A percentile compares a stretch with the other conserved stretches of the same genome.
These are phyloP conservation scores for Monilinia fructigena DNA, from an alignment of 2,329 filamentous ascomycete genomes.

Conservation along the genomic window DNA sequence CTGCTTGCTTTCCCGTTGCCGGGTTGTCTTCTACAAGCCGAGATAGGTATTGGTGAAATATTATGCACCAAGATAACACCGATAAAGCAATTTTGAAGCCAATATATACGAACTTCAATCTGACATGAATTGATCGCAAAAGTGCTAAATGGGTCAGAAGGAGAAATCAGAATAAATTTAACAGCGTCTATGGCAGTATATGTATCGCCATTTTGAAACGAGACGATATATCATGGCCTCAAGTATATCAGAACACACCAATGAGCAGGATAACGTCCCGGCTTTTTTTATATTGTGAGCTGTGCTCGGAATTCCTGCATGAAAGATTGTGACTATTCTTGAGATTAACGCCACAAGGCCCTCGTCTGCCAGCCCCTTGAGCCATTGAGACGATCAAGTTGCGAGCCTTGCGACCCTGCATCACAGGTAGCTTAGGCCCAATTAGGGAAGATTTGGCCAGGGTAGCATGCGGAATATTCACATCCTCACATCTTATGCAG, in stretches of 20 bases:
- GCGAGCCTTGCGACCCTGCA: constrained; percentile 12
- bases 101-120: neutral
- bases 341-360: constrained; percentile 16
- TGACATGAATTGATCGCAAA: constrained; percentile 8
- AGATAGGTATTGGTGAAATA: constrained; percentile 22
- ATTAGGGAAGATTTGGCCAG: neutral
- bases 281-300: constrained; percentile 32
- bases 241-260: constrained; percentile 31
- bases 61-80: constrained; percentile 26
- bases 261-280: constrained; percentile 34
- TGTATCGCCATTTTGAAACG: constrained; percentile 31
- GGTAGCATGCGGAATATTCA: constrained; percentile 13
- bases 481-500: constrained; percentile 3
- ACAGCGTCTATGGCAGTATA: constrained; percentile 39
- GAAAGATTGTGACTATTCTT: constrained; percentile 35
- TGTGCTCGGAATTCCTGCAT: constrained; percentile 37
- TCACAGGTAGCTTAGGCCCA: constrained; percentile 14
- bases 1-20: constrained; percentile 24
- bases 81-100: constrained; percentile 26
- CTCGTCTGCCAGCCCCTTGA: constrained; percentile 12
- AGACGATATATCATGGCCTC: constrained; percentile 29
- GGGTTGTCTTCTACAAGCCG: constrained; percentile 15
- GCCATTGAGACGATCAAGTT: constrained; percentile 18
- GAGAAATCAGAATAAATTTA: constrained; percentile 30
- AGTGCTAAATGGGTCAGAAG: constrained; percentile 34